Evolutionary conservation across 306 rosid species (phyloP), one percentile per base, ranked within the genome.

Genomic region (Quercus mongolica): DNA sequence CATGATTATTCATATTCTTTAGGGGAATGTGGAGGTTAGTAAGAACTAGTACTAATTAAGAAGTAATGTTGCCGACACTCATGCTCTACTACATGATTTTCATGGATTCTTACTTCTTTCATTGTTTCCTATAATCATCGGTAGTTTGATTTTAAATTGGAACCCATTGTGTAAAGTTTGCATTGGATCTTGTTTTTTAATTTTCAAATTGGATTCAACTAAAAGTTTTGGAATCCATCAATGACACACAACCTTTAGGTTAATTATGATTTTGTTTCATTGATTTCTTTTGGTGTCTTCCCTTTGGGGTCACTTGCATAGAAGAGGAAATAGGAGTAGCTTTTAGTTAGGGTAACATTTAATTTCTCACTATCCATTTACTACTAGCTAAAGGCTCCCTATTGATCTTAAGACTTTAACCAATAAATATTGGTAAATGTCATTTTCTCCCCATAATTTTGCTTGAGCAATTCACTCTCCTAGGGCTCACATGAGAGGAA

Each of bases 31-130:
- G 75, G 56, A 20, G 65, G 58, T 49, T 44, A 51, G 46, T 31
- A 63, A 65, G 33, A 33, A 20, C 59, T 58, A 56, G 9, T 56
- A 76, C 57, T 72, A 30, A 65, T 26, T n/a, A 11, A 54, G 59
- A 56, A 52, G 52, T 64, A 20, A 20, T 41, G 57, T 54, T 71
- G 78, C 90, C 86, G 90, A 90, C 93, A 87, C 77, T 2, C 31
- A 52, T 83, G 41, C 57, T 78, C 57, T 78, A 61, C 55, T 55
- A 49, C 80, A 78, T 74, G 56, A 80, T 84, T 74, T 78, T 20
- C 23, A 12, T 41, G 52, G 57, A 77, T 63, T 18, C 52, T 49
- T 49, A 49, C 14, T 49, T 10, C 4, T n/a, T 57, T 63, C 58
- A 58, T 78, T 31, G 54, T 54, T 76, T 71, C 67, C 79, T 76